These are phyloP conservation scores for Leptodermis oblonga DNA, from an alignment of 257 asterid genomes.

Conservation along the genomic window DNA sequence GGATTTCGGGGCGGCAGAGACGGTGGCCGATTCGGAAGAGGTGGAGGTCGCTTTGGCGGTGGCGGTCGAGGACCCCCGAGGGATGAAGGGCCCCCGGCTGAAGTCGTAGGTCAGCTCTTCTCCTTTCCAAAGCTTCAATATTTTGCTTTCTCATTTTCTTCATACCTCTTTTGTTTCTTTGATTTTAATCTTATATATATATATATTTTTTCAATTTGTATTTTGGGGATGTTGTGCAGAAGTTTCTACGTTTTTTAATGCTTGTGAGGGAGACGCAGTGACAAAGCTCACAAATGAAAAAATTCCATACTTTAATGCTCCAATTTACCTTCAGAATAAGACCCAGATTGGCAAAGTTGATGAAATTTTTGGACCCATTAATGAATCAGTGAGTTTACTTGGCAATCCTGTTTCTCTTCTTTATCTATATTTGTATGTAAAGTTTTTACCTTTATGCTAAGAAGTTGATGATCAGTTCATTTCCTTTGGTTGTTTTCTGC, in stretches of 20 bases:
- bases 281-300: slow-evolving; percentile 80
- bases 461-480: neutral
- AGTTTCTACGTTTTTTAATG: slow-evolving; percentile 73
- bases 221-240: slow-evolving; percentile 37
- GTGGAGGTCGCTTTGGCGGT: slow-evolving; percentile 44
- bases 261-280: slow-evolving; percentile 95
- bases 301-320: slow-evolving; percentile 91
- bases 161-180: too few relatives aligned
- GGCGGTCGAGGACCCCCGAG: slow-evolving; percentile 38
- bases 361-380: slow-evolving; percentile 94
- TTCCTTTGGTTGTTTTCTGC: slow-evolving; percentile 11
- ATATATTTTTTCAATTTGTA: neutral
- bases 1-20: slow-evolving; percentile 72
- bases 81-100: slow-evolving; percentile 33
- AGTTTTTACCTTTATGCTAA: neutral
- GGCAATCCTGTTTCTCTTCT: neutral
- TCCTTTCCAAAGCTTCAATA: neutral
- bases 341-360: slow-evolving; percentile 98
- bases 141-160: neutral
- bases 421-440: too few relatives aligned
- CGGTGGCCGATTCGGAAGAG: slow-evolving; percentile 38
- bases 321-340: slow-evolving; percentile 84
- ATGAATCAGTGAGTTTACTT: slow-evolving; percentile 74
- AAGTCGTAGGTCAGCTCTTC: slow-evolving; percentile 49
- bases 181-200: too few relatives aligned